Percentiles rank a stretch among this genome's conserved stretches.
These are phyloP conservation scores for Psilocybe cubensis DNA, from an alignment of 768 basidiomycete genomes.

Conservation along the genomic window DNA sequence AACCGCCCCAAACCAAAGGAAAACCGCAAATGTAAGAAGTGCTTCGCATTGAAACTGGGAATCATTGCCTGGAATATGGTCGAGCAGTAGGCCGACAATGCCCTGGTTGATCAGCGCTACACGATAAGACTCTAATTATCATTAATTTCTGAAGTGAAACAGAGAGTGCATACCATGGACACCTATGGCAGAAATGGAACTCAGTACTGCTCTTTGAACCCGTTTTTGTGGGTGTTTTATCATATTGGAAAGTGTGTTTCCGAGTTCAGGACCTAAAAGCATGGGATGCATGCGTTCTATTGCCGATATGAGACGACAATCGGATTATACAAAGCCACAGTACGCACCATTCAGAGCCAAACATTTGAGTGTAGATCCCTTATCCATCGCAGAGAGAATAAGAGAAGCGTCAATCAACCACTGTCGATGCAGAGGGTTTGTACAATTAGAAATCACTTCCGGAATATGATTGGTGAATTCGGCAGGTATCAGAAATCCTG, in stretches of 20 bases:
- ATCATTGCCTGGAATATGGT: too few species aligned
- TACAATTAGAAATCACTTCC: slow-evolving; percentile 12
- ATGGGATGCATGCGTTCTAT: slow-evolving; percentile 9
- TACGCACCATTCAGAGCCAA: slow-evolving; percentile 4
- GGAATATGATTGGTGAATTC: slow-evolving; percentile 5
- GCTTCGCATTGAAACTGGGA: too few species aligned
- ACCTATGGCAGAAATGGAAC: slow-evolving; percentile 3
- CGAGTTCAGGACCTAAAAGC: slow-evolving; percentile 8
- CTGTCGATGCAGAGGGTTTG: slow-evolving; percentile 12
- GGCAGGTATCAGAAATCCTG: slow-evolving; percentile 9
- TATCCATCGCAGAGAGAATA: slow-evolving; percentile 12
- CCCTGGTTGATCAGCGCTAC: too few species aligned
- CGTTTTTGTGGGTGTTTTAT: slow-evolving; percentile 12
- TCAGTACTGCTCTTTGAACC: slow-evolving; percentile 13
- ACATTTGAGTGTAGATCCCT: slow-evolving; percentile 1
- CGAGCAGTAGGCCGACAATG: too few species aligned
- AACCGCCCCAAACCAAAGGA: too few species aligned
- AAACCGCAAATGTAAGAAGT: too few species aligned
- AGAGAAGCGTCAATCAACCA: slow-evolving; percentile 11
- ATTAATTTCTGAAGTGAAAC: too few species aligned
- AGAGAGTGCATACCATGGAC: slow-evolving; percentile 5
- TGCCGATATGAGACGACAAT: background rate
- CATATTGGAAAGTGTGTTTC: slow-evolving; percentile 9
- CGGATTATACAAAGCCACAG: background rate
- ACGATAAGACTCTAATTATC: too few species aligned